phyloP scores from a whole-genome alignment of 108 stramenopile genomes.

The Skeletonema grethae region DNA sequence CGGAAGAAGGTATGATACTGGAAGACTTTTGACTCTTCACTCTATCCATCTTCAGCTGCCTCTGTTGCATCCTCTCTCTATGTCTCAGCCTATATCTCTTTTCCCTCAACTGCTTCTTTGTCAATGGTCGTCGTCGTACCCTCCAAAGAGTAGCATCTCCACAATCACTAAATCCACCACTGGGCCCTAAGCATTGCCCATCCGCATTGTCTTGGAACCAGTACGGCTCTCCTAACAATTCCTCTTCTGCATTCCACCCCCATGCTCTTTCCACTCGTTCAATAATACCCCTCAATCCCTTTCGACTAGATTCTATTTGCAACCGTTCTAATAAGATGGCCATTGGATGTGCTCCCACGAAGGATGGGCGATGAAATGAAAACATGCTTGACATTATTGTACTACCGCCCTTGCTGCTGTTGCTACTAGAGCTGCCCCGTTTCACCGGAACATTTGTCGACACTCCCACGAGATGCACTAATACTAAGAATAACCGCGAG shows the following conservation, averaged over 20 bases:
- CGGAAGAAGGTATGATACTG: slow-evolving; percentile 4
- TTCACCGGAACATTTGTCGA: slow-evolving; percentile 42
- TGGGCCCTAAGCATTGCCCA: slow-evolving; percentile 68
- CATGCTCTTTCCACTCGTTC: slow-evolving; percentile 30
- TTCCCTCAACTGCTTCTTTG: slow-evolving; percentile 18
- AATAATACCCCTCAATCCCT: slow-evolving; percentile 35
- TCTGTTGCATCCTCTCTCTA: slow-evolving; percentile 2
- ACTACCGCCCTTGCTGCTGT: background rate
- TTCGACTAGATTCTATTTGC: slow-evolving; percentile 26
- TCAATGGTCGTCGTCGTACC: slow-evolving; percentile 37
- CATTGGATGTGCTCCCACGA: slow-evolving; percentile 60
- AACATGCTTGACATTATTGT: slow-evolving; percentile 4
- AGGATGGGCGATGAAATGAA: slow-evolving; percentile 15
- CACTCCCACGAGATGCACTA: slow-evolving; percentile 63
- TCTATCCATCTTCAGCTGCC: slow-evolving; percentile 3
- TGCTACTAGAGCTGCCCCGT: background rate
- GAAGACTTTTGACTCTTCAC: background rate
- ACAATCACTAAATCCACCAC: slow-evolving; percentile 70
- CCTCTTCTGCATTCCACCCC: slow-evolving; percentile 26
- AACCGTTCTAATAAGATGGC: slow-evolving; percentile 61
- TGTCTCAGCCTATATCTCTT: slow-evolving; percentile 21
- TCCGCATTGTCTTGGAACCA: slow-evolving; percentile 76
- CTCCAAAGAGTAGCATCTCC: slow-evolving; percentile 84
- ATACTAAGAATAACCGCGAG: slow-evolving; percentile 57
- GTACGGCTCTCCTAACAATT: slow-evolving; percentile 49